Percentiles rank a stretch among this genome's conserved stretches.
Conservation (phyloP, 306 rosid genomes). For the Carpinus viminea region DNA sequence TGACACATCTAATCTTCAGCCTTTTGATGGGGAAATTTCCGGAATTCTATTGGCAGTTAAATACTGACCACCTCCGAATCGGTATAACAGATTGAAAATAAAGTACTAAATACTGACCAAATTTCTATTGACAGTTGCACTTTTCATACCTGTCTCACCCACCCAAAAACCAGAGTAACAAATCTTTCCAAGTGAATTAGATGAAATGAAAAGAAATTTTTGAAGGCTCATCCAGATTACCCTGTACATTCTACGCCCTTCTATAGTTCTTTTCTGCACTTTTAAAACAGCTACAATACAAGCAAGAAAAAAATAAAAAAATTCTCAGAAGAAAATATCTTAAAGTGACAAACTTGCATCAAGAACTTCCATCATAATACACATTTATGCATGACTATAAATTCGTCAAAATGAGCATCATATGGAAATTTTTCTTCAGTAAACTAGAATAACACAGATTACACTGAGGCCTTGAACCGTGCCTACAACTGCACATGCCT, state of each 20-base stretch:
- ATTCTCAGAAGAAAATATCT: constrained; percentile 38
- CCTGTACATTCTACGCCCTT: constrained; percentile 49
- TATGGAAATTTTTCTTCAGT: constrained; percentile 15
- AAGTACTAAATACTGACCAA: too few relatives aligned
- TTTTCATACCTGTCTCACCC: too few relatives aligned
- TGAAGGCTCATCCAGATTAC: constrained; percentile 26
- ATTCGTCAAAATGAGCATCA: constrained; percentile 30
- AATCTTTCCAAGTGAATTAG: background rate
- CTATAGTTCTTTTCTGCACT: constrained; percentile 29
- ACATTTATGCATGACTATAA: constrained; percentile 41
- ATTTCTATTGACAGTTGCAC: too few relatives aligned
- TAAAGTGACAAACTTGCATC: constrained; percentile 35
- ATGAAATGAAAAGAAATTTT: background rate
- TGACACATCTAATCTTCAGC: too few relatives aligned
- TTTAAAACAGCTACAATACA: constrained; percentile 49
- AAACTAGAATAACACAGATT: constrained; percentile 13
- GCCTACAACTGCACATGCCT: constrained; percentile 16
- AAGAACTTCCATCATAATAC: constrained; percentile 38
- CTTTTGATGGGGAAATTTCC: too few relatives aligned
- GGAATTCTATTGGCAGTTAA: too few relatives aligned
- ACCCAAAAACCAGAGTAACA: background rate
- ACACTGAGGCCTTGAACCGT: constrained; percentile 25
- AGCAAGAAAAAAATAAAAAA: background rate
- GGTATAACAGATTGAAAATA: too few relatives aligned
- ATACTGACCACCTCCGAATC: too few relatives aligned